A percentile compares a stretch with the other conserved stretches of the same genome.
These are phyloP conservation scores for Phaeosphaeriaceae sp. DNA, from an alignment of 2,329 filamentous ascomycete genomes.

Conservation along the genomic window DNA sequence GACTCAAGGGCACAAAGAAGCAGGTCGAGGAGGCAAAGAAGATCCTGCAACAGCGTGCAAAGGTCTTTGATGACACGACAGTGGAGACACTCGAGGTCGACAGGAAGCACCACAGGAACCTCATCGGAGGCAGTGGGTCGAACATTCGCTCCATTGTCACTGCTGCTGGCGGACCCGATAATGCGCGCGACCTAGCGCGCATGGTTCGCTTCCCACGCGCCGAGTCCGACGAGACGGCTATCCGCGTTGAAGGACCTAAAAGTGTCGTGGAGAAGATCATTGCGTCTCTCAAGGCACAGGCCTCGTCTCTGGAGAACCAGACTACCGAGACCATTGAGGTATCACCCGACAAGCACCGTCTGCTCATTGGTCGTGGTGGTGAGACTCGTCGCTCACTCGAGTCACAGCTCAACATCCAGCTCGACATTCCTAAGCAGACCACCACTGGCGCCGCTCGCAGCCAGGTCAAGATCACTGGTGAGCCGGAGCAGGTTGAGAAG, in stretches of 20 bases:
- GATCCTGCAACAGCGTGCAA: slow-evolving; percentile 83
- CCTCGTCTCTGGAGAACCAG: slow-evolving; percentile 83
- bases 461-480: slow-evolving; percentile 84
- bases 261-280: slow-evolving; percentile 89
- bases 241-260: slow-evolving; percentile 86
- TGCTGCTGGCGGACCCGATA: slow-evolving; percentile 87
- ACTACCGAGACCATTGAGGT: slow-evolving; percentile 80
- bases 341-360: slow-evolving; percentile 85
- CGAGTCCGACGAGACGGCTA: slow-evolving; percentile 79
- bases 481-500: slow-evolving; percentile 78
- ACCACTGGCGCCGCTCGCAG: slow-evolving; percentile 75
- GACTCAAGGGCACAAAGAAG: slow-evolving; percentile 88
- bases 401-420: slow-evolving; percentile 80
- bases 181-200: slow-evolving; percentile 81
- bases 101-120: slow-evolving; percentile 86
- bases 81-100: slow-evolving; percentile 87
- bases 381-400: slow-evolving; percentile 87
- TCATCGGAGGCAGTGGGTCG: slow-evolving; percentile 86
- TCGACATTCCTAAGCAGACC: slow-evolving; percentile 87
- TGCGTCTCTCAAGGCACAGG: slow-evolving; percentile 79
- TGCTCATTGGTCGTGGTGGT: slow-evolving; percentile 90
- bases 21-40: slow-evolving; percentile 93
- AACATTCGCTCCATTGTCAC: slow-evolving; percentile 87
- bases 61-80: slow-evolving; percentile 88
- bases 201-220: slow-evolving; percentile 95